Evolutionary conservation across 768 basidiomycete genomes (phyloP), one percentile per base, ranked within the genome.

Genomic region (Trametes villosa): DNA sequence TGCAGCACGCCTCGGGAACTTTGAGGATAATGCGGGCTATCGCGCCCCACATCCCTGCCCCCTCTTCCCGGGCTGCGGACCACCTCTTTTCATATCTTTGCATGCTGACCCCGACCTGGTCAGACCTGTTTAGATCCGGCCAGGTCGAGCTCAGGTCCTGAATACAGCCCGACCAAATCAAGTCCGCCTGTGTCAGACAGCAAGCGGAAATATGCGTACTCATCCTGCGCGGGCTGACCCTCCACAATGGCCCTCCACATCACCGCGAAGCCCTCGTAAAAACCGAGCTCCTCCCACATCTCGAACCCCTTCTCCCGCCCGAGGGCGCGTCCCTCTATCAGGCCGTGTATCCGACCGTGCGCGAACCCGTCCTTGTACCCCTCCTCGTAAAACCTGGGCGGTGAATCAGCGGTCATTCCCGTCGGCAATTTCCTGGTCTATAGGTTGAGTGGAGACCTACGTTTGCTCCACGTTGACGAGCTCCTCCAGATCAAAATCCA

Each of bases 201-300:
- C 13, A 17, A 38, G 18, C 18, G 50, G 46, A 33, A 50, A 41
- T 31, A 9, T 38, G 79, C 83, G 57, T 67, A 86, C 86, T 84
- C 80, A 67, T 86, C 80, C 48, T 69, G 71, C 15, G 72, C 71
- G 4, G 72, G 74, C 56, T 80, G 77, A 53, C 74, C 74, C 22
- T 74, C 67, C 41, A 77, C 77, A 53, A 91, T 74, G 2, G 78
- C 78, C 60, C 77, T 72, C 92, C 92, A 97, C 56, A 86, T 83
- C 55, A 68, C 62, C 2, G 93, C 93, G 66, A 90, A 89, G 6
- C 95, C 96, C 67, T 96, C 84, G 71, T 96, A 96, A 68, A 88
- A 98, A 2, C 92, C 95, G 13, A 99, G 82, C 73, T 99, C 96
- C 73, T 98, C 96, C 94, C 95, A 98, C 75, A 97, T 87, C 74